Evolutionary conservation across 257 asterid species (phyloP), one percentile per base, ranked within the genome.

Genomic region (Striga asiatica): DNA sequence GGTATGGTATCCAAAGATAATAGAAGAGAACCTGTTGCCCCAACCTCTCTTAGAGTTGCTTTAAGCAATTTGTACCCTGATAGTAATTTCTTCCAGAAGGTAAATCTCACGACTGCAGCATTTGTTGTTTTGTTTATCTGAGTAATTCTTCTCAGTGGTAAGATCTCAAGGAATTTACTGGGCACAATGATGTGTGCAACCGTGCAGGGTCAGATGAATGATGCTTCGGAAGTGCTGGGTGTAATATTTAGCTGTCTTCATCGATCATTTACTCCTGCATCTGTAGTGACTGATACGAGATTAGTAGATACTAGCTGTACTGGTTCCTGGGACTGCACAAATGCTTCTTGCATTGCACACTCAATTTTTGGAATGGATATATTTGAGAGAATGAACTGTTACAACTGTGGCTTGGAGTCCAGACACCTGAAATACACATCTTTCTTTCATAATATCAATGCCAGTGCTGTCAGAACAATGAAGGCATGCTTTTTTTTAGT

Each of bases 181-280:
- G 16, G 52, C 7, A 35, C 32, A 39, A 54, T 54, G 34, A 62
- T 37, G 13, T 38, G 64, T 43, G 32, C 61, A 54, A 65, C 46
- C 38, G 3, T 76, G 72, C 96, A 91, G 98, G 97, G 94, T 74
- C 94, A 91, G 74, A 91, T 87, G 98, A 87, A 88, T 66, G 98
- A 91, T 74, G 98, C 98, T 61, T 87, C 97, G 61, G 98, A 91
- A 76, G 97, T 88, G 70, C 67, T 91, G 60, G 89, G 80, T 16
- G 95, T 82, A 64, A 73, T 91, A 68, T 91, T 91, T 79, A 74
- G 79, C 55, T 91, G 97, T 78, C 93, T 91, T 47, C 97, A 91
- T 64, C 77, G 54, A 56, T 82, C 97, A 54, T 87, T 84, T 64
- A 72, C 87, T 39, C 68, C 75, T 64, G 68, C 65, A 48, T 62